phyloP scores from a whole-genome alignment of 2,329 filamentous ascomycete species.

The Fusarium papillatum region DNA sequence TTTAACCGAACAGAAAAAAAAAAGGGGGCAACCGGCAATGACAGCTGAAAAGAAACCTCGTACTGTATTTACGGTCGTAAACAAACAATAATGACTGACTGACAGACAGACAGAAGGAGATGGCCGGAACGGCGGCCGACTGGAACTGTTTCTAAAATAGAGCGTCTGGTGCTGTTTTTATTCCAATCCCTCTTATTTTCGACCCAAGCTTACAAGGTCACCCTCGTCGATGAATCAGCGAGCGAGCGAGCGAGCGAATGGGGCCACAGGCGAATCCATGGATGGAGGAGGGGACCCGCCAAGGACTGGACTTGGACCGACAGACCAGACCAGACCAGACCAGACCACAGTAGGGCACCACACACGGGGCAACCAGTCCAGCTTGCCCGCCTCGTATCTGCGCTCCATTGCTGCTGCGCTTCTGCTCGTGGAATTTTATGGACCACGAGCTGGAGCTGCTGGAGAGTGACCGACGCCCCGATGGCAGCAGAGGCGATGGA shows the following conservation, averaged over 20 bases:
- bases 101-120: not conserved
- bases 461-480: not conserved
- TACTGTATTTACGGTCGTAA: not conserved
- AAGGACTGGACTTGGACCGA: not conserved
- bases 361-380: not conserved
- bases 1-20: not conserved
- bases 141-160: conserved; percentile 35
- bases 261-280: not conserved
- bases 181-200: not conserved
- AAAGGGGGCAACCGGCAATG: not conserved
- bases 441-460: not conserved
- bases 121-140: conserved; percentile 2
- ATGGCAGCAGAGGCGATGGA: not conserved
- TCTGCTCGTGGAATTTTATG: conserved; percentile 7
- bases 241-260: conserved; percentile 30
- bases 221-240: conserved; percentile 17
- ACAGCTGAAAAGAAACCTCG: not conserved
- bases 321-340: not conserved
- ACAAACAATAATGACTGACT: not conserved
- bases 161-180: not conserved
- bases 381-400: conserved; percentile 32
- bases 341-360: not conserved
- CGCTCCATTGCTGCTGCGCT: conserved; percentile 3
- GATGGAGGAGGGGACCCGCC: not conserved
- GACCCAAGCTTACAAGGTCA: conserved; percentile 8